Evolutionary conservation across 345 rosid genomes (phyloP).

Genomic region (Citrus australasica): DNA sequence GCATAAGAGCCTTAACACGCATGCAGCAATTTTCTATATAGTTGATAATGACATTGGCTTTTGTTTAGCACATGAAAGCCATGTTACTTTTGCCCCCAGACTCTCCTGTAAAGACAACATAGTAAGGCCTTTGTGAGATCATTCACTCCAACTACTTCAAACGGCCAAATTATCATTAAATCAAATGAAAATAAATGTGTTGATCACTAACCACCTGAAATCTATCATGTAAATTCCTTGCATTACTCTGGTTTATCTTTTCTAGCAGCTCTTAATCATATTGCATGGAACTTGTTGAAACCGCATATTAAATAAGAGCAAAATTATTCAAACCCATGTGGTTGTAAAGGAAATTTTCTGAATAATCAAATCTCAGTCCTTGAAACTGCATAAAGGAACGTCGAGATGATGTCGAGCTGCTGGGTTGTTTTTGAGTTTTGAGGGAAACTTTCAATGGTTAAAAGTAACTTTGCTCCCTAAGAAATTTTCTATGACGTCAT

Average conservation of each 20-base stretch:
- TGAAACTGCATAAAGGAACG: neutral
- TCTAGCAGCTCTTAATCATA: neutral
- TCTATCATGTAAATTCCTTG: neutral
- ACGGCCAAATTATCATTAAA: neutral
- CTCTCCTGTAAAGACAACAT: constrained; percentile 29
- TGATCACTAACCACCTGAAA: constrained; percentile 11
- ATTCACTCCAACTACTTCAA: constrained; percentile 19
- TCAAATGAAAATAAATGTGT: neutral
- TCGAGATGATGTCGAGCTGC: neutral
- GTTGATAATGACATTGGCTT: constrained; percentile 45
- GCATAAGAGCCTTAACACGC: neutral
- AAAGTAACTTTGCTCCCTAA: no score
- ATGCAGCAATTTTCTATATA: neutral
- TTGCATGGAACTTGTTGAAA: neutral
- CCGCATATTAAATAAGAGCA: neutral
- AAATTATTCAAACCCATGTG: neutral
- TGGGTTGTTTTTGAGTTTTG: neutral
- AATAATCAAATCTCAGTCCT: neutral
- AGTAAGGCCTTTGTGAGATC: constrained; percentile 14
- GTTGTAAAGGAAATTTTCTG: neutral
- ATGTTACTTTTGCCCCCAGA: constrained; percentile 59
- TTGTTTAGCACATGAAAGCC: constrained; percentile 63
- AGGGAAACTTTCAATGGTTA: neutral
- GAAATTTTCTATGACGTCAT: neutral
- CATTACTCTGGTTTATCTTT: neutral